Percentiles rank a stretch among this genome's conserved stretches.
Evolutionary conservation across 805 yeast species (phyloP).

Genomic region (Komagataella pseudopastoris): DNA sequence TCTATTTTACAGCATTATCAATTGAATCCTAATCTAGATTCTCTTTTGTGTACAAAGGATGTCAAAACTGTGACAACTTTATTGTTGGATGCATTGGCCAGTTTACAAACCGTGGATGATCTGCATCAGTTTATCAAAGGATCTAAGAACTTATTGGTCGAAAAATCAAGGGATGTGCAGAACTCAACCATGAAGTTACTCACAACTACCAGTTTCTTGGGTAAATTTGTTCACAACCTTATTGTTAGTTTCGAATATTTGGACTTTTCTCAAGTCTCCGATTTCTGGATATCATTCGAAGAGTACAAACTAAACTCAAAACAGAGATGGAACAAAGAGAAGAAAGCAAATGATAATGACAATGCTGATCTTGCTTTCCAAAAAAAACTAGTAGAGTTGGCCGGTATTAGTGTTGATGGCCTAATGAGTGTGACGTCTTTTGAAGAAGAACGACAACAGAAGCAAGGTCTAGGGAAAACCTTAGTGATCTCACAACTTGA

Average conservation of each 20-base stretch:
- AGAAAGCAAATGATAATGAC: not conserved
- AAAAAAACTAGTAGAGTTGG: not conserved
- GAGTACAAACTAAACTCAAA: constrained; percentile 17
- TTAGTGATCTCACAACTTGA: constrained; percentile 36
- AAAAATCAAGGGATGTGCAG: constrained; percentile 16
- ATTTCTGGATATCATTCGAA: constrained; percentile 27
- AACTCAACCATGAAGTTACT: constrained; percentile 8
- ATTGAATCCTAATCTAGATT: constrained; percentile 6
- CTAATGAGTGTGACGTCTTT: not conserved
- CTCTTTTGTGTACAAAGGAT: constrained; percentile 5
- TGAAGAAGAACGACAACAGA: not conserved
- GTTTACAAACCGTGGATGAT: constrained; percentile 31
- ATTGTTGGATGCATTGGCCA: constrained; percentile 28
- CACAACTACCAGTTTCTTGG: constrained; percentile 27
- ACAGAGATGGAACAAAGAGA: not conserved
- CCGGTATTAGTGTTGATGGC: not conserved
- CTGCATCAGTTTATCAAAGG: constrained; percentile 24
- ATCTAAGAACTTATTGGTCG: constrained; percentile 18
- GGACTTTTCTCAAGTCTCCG: constrained; percentile 30
- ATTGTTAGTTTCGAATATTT: constrained; percentile 26
- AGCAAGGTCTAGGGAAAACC: constrained; percentile 7
- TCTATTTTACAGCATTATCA: constrained; percentile 12
- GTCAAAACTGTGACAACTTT: constrained; percentile 16
- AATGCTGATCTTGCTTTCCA: not conserved
- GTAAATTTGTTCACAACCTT: constrained; percentile 28